Conservation (phyloP, 805 yeast species). For the Cyberlindnera saturnus region DNA sequence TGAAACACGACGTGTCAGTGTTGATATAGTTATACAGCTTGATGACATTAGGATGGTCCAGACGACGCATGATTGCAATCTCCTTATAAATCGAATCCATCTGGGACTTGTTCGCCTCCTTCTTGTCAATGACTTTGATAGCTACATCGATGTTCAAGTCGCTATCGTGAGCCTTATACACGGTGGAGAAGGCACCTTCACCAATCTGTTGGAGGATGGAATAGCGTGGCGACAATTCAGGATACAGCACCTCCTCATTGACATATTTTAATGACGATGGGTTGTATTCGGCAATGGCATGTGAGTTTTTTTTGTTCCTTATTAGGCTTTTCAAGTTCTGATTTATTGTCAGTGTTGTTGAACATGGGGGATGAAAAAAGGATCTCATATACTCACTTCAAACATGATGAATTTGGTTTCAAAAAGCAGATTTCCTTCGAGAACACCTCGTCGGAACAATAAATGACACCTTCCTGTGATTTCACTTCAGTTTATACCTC, state of each 20-base stretch:
- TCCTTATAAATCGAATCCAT: constrained; percentile 73
- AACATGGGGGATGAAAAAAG: too few relatives aligned
- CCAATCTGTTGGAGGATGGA: constrained; percentile 50
- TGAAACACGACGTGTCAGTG: constrained; percentile 45
- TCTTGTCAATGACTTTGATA: constrained; percentile 58
- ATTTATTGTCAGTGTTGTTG: too few relatives aligned
- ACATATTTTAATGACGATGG: background rate
- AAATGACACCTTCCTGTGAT: too few relatives aligned
- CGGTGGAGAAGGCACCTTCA: constrained; percentile 80
- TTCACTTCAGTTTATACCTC: too few relatives aligned
- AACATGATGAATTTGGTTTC: too few relatives aligned
- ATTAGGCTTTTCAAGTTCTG: too few relatives aligned
- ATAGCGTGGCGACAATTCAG: constrained; percentile 27
- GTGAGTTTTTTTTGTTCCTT: too few relatives aligned
- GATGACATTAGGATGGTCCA: constrained; percentile 60
- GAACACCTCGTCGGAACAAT: too few relatives aligned
- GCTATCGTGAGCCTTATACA: constrained; percentile 49
- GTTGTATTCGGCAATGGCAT: background rate
- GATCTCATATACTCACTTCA: too few relatives aligned
- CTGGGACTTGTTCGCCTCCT: constrained; percentile 56
- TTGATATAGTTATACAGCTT: constrained; percentile 62
- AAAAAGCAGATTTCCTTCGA: too few relatives aligned
- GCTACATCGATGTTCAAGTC: constrained; percentile 32
- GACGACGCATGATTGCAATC: constrained; percentile 65
- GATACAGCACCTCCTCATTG: constrained; percentile 1